These are phyloP conservation scores for Penicillium palitans DNA, from an alignment of 2,329 filamentous ascomycete genomes.

Conservation along the genomic window DNA sequence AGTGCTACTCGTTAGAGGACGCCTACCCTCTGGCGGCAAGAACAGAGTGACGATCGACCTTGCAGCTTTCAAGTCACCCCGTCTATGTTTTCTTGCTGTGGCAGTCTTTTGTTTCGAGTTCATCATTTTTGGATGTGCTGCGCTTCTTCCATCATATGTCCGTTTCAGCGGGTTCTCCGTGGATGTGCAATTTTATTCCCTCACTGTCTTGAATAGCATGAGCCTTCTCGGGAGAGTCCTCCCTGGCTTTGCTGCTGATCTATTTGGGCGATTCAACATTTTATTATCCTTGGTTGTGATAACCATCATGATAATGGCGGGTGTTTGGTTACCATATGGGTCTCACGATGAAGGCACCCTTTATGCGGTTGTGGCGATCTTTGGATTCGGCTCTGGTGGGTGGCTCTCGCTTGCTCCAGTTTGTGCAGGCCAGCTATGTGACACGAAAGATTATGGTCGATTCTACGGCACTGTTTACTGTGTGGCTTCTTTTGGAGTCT, in stretches of 20 bases:
- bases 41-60: slow-evolving; percentile 42
- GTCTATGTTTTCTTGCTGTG: slow-evolving; percentile 46
- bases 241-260: slow-evolving; percentile 47
- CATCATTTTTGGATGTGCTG: slow-evolving; percentile 51
- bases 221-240: slow-evolving; percentile 48
- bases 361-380: slow-evolving; percentile 49
- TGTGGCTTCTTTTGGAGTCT: slow-evolving; percentile 48
- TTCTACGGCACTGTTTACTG: slow-evolving; percentile 52
- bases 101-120: slow-evolving; percentile 52
- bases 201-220: slow-evolving; percentile 48
- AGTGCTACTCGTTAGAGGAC: slow-evolving; percentile 36
- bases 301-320: slow-evolving; percentile 44
- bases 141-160: slow-evolving; percentile 50
- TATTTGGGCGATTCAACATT: slow-evolving; percentile 50
- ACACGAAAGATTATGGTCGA: slow-evolving; percentile 50
- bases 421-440: slow-evolving; percentile 50
- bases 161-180: slow-evolving; percentile 40
- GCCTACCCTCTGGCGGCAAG: slow-evolving; percentile 31
- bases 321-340: slow-evolving; percentile 50
- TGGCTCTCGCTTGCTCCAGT: slow-evolving; percentile 50
- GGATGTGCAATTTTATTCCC: slow-evolving; percentile 46
- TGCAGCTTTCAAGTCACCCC: slow-evolving; percentile 42
- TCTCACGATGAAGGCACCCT: slow-evolving; percentile 41
- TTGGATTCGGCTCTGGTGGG: slow-evolving; percentile 52
- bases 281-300: slow-evolving; percentile 39